Conservation (phyloP, 805 yeast genomes). For the Komagataella phaffii region DNA sequence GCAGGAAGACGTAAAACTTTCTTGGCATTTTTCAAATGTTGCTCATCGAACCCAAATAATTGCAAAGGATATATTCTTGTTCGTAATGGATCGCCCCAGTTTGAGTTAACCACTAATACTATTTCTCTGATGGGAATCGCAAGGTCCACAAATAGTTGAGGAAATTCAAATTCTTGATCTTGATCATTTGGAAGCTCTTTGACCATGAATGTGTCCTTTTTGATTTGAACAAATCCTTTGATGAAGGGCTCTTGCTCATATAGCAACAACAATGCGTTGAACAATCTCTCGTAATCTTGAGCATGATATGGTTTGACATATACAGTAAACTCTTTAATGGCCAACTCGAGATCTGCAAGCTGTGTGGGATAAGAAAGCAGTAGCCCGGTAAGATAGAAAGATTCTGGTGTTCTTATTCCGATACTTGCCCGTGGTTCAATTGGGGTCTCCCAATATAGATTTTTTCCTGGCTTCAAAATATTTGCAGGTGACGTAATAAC, state of each 20-base stretch:
- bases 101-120: conserved; percentile 3
- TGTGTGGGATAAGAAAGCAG: background rate
- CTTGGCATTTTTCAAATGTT: conserved; percentile 1
- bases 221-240: conserved; percentile 1
- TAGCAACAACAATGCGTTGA: background rate
- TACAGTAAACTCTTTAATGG: background rate
- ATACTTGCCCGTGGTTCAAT: background rate
- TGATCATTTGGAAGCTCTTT: conserved; percentile 1
- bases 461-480: conserved; percentile 1
- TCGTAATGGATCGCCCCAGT: conserved; percentile 5
- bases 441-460: conserved; percentile 2
- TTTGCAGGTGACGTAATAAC: conserved; percentile 1
- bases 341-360: background rate
- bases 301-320: background rate
- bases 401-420: background rate
- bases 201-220: conserved; percentile 4
- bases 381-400: background rate
- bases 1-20: background rate
- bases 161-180: conserved; percentile 1
- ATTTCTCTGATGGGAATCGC: conserved; percentile 2
- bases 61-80: conserved; percentile 3
- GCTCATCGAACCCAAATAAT: conserved; percentile 4
- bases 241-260: background rate
- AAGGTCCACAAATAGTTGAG: conserved; percentile 1
- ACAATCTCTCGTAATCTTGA: conserved; percentile 2